Percentiles rank a stretch among this genome's conserved stretches.
Conservation (phyloP, 1,284 basidiomycete species). For the Sporisorium sorghi region DNA sequence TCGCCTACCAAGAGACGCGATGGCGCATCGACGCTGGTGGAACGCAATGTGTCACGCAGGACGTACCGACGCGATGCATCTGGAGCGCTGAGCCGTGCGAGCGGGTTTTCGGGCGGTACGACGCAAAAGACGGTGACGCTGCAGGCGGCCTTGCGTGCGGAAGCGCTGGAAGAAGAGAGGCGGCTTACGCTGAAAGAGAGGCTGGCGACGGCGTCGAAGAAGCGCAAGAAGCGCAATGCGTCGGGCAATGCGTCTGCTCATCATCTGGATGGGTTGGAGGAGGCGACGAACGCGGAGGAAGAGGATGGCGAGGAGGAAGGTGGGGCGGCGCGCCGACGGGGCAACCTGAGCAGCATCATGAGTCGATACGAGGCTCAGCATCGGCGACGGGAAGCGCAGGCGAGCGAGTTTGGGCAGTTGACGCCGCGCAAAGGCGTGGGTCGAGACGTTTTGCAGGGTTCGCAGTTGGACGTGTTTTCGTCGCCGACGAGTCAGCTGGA, state of each 20-base stretch:
- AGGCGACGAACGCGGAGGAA: conserved; percentile 17
- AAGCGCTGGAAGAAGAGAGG: conserved; percentile 61
- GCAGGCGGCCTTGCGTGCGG: conserved; percentile 55
- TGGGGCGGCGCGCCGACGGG: conserved; percentile 7
- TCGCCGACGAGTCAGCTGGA: conserved; percentile 12
- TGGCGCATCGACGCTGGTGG: conserved; percentile 8
- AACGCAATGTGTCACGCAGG: conserved; percentile 24
- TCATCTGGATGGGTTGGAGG: conserved; percentile 24
- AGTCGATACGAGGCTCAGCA: conserved; percentile 43
- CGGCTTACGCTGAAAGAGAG: conserved; percentile 44
- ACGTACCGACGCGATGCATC: conserved; percentile 40
- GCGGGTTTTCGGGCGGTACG: conserved; percentile 37
- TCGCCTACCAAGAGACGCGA: conserved; percentile 25
- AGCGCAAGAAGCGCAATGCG: conserved; percentile 33
- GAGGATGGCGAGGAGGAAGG: conserved; percentile 23
- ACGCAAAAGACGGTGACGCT: conserved; percentile 53
- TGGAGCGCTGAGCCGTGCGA: conserved; percentile 42
- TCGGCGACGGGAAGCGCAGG: conserved; percentile 25
- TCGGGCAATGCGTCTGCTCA: conserved; percentile 22
- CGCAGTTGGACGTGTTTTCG: conserved; percentile 20
- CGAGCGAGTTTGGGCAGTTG: conserved; percentile 41
- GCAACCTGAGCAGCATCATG: conserved; percentile 37
- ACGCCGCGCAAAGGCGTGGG: conserved; percentile 22
- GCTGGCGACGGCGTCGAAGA: conserved; percentile 26
- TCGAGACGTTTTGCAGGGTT: conserved; percentile 23